phyloP scores from a whole-genome alignment of 345 rosid genomes.

The Eucalyptus rudis region DNA sequence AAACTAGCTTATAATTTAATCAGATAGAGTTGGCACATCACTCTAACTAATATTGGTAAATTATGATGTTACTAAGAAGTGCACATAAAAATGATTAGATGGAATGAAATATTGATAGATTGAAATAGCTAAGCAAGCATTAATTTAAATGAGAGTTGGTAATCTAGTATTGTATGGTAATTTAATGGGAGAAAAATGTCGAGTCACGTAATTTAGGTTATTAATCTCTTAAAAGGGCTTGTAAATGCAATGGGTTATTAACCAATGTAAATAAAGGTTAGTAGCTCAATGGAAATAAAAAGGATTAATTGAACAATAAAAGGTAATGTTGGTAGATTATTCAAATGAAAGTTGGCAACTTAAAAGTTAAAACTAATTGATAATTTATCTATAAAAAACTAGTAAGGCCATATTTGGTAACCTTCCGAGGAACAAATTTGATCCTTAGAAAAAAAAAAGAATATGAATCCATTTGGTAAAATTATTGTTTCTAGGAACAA shows the following conservation, averaged over 20 bases:
- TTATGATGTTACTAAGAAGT: not conserved
- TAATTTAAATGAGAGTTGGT: not conserved
- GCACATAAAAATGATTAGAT: not conserved
- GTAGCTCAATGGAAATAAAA: not conserved
- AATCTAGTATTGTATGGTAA: not conserved
- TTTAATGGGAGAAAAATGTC: not conserved
- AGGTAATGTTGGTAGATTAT: not conserved
- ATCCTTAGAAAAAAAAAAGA: no score
- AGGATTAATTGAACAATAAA: not conserved
- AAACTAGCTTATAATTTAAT: not conserved
- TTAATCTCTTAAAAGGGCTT: not conserved
- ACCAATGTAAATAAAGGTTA: not conserved
- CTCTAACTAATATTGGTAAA: not conserved
- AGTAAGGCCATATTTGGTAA: no score
- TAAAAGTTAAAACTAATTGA: not conserved
- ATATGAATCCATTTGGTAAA: no score
- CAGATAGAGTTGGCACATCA: not conserved
- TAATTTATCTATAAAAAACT: not conserved
- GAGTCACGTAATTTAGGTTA: not conserved
- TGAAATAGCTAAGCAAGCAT: not conserved
- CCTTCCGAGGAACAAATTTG: no score
- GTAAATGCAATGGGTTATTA: not conserved
- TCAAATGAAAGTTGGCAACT: not conserved
- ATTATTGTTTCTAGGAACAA: no score
- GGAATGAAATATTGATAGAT: not conserved